These are phyloP conservation scores for Cucumis hystrix DNA, from an alignment of 306 rosid genomes.

Conservation along the genomic window DNA sequence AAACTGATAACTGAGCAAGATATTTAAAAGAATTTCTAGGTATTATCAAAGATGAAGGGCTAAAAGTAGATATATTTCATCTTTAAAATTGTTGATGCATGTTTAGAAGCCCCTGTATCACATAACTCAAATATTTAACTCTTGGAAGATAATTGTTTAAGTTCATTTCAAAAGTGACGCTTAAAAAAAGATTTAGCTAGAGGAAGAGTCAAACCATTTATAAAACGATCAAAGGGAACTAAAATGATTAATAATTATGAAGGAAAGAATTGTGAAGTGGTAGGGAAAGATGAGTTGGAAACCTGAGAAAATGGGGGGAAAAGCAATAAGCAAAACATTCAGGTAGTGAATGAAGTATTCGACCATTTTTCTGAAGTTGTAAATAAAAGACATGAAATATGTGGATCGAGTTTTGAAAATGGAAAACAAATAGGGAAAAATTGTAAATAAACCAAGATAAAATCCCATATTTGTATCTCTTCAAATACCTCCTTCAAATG, in stretches of 20 bases:
- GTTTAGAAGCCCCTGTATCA: too few species aligned
- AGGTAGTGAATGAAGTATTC: neutral
- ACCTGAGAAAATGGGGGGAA: neutral
- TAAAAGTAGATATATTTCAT: neutral
- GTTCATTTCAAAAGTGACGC: neutral
- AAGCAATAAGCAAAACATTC: neutral
- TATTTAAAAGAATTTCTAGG: neutral
- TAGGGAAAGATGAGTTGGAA: neutral
- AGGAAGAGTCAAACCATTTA: neutral
- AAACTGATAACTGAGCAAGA: conserved; percentile 18
- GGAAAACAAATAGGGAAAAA: neutral
- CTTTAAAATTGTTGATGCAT: neutral
- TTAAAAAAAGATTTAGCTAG: neutral
- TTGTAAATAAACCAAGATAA: neutral
- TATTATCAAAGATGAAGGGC: neutral
- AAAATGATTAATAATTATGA: too few species aligned
- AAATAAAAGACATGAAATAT: neutral
- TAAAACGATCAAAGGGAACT: too few species aligned
- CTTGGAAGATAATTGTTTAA: too few species aligned
- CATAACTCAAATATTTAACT: too few species aligned
- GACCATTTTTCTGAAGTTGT: neutral
- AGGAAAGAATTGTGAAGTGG: neutral
- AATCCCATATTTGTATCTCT: neutral
- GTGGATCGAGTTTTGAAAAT: neutral
- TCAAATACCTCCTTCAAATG: neutral